phyloP scores from a whole-genome alignment of 192 early-diverging fungal species.

The Irineochytrium annulatum region DNA sequence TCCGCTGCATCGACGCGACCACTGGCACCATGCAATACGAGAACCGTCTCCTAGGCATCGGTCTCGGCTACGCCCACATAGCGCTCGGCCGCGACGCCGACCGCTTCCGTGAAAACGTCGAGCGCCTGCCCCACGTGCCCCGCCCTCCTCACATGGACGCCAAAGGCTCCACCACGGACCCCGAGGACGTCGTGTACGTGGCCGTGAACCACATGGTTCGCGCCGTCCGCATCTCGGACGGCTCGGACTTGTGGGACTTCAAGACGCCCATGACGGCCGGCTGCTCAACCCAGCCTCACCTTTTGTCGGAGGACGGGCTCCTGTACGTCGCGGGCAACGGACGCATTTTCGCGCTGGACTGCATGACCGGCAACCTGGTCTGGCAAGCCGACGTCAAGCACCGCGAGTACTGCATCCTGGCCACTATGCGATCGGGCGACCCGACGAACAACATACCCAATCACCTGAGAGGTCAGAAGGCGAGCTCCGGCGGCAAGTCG shows the following conservation, averaged over 20 bases:
- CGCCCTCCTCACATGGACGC: neutral
- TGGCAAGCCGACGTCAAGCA: neutral
- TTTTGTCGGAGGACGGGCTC: conserved; percentile 1
- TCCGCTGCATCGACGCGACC: conserved; percentile 4
- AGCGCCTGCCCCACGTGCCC: neutral
- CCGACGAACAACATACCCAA: conserved; percentile 1
- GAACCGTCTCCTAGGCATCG: conserved; percentile 1
- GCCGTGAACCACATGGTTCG: neutral
- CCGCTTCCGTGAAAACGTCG: neutral
- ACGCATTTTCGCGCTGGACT: neutral
- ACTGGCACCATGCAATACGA: neutral
- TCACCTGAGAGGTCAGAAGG: neutral
- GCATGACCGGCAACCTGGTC: neutral
- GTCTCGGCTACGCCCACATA: neutral
- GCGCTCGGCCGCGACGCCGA: conserved; percentile 2
- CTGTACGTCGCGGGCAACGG: conserved; percentile 2
- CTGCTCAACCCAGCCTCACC: neutral
- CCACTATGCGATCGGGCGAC: conserved; percentile 1
- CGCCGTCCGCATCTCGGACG: neutral
- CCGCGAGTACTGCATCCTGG: neutral
- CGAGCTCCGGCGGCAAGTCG: neutral
- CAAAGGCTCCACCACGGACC: neutral
- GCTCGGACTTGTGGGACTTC: neutral
- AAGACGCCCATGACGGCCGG: too few relatives aligned
- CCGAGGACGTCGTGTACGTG: neutral